Conservation (phyloP, 2,329 filamentous ascomycete genomes). For the Dactylonectria estremocensis region DNA sequence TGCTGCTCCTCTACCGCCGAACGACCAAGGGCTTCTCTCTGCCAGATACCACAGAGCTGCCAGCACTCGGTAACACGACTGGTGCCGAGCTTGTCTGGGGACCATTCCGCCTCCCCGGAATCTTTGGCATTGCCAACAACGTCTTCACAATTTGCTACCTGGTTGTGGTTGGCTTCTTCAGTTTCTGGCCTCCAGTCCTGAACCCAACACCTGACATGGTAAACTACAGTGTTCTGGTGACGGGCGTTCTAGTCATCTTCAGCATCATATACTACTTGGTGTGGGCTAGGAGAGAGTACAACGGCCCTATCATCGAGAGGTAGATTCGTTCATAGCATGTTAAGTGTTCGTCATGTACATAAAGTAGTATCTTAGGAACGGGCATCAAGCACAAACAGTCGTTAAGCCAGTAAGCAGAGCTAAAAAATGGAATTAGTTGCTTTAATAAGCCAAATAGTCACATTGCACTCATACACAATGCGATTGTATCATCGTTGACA, state of each 20-base stretch:
- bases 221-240: constrained; percentile 65
- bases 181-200: constrained; percentile 63
- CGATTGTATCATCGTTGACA: too few species aligned
- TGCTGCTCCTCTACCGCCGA: constrained; percentile 50
- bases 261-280: constrained; percentile 63
- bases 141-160: constrained; percentile 67
- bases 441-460: too few species aligned
- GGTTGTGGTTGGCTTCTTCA: constrained; percentile 70
- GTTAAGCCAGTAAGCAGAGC: too few species aligned
- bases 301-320: constrained; percentile 59
- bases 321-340: constrained; percentile 6
- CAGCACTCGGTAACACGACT: constrained; percentile 49
- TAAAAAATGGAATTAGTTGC: too few species aligned
- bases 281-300: constrained; percentile 60
- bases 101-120: constrained; percentile 67
- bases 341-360: not conserved
- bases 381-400: too few species aligned
- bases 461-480: too few species aligned
- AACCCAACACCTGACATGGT: constrained; percentile 54
- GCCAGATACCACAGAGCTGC: constrained; percentile 42
- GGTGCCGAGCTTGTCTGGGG: constrained; percentile 63
- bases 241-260: constrained; percentile 58
- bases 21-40: constrained; percentile 46
- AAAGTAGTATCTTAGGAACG: too few species aligned
- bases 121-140: constrained; percentile 68